Evolutionary conservation across 805 yeast species (phyloP), one percentile per base, ranked within the genome.

Genomic region (Saturnispora quitensis): DNA sequence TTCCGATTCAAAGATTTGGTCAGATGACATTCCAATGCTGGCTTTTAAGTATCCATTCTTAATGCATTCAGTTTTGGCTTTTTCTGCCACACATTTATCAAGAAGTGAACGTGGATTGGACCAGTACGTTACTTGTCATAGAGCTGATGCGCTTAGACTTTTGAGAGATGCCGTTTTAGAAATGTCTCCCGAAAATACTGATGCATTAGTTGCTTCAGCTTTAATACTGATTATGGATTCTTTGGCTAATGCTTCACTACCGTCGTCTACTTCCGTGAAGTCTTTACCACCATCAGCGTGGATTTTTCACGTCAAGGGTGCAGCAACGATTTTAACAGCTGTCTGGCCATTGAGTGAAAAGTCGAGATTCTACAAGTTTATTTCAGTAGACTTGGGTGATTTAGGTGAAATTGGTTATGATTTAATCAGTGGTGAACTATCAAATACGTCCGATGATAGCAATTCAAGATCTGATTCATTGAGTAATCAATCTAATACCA

Each of bases 241-340:
- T 0, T 71, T 89, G 57, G 97, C 97, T 3, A 90, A 90, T 67
- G 97, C 97, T 0, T 79, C 83, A 2, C 70, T 77, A 45, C 95
- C 80, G 44, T 62, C 72, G 2, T 65, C 72, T 7, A 65, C 70
- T 2, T 70, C 78, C 5, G 73, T 81, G 3, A 78, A 77, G 57
- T 82, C 89, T 2, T 67, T 89, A 52, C 95, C 97, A 1, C 90
- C 97, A 2, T 82, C 93, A 3, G 96, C 97, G 0, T 91, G 98
- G 98, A 82, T 91, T 52, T 93, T 88, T 72, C 97, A 91, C 62
- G 97, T 91, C 12, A 86, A 93, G 60, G 98, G 97, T 33, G 96
- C 97, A 0, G 97, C 97, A 5, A 90, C 97, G 0, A 91, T 91
- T 50, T 73, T 91, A 48, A 86, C 96, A 1, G 96, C 97, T 0